Conservation (phyloP, 768 basidiomycete species). For the Saitozyma podzolica region DNA sequence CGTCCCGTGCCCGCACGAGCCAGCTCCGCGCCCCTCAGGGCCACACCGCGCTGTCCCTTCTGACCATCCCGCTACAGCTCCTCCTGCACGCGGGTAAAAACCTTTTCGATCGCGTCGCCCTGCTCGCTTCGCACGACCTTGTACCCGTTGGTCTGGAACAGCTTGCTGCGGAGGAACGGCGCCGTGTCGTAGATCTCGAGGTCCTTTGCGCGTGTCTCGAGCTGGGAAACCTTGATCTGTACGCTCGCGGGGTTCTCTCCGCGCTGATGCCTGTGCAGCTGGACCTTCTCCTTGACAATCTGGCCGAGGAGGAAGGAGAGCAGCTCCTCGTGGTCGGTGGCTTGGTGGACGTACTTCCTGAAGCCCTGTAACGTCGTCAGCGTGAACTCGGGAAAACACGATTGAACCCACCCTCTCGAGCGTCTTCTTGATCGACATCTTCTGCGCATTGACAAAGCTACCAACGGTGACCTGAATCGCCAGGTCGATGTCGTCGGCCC, state of each 20-base stretch:
- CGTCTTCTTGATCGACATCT: conserved; percentile 97
- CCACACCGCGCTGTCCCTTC: neutral
- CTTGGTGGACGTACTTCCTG: conserved; percentile 95
- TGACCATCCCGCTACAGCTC: conserved; percentile 1
- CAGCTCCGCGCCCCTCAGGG: no score
- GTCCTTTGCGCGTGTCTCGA: conserved; percentile 91
- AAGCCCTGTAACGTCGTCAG: conserved; percentile 65
- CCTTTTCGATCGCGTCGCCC: conserved; percentile 45
- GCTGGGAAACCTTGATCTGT: conserved; percentile 71
- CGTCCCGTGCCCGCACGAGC: no score
- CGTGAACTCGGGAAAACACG: neutral
- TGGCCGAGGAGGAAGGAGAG: conserved; percentile 91
- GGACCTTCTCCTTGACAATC: conserved; percentile 86
- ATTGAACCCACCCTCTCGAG: conserved; percentile 74
- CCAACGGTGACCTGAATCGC: conserved; percentile 94
- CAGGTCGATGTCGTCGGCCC: conserved; percentile 92
- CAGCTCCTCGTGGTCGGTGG: conserved; percentile 92
- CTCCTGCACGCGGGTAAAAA: conserved; percentile 31
- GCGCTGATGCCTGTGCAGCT: conserved; percentile 67
- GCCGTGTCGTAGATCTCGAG: conserved; percentile 90
- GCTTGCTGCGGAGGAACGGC: conserved; percentile 78
- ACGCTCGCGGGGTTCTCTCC: conserved; percentile 75
- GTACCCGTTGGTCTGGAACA: conserved; percentile 90
- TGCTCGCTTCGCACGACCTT: conserved; percentile 54
- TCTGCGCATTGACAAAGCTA: conserved; percentile 94